A percentile compares a stretch with the other conserved stretches of the same genome.
Evolutionary conservation across 2,329 filamentous ascomycete species (phyloP).

Genomic region (Cryphonectria carpinicola): DNA sequence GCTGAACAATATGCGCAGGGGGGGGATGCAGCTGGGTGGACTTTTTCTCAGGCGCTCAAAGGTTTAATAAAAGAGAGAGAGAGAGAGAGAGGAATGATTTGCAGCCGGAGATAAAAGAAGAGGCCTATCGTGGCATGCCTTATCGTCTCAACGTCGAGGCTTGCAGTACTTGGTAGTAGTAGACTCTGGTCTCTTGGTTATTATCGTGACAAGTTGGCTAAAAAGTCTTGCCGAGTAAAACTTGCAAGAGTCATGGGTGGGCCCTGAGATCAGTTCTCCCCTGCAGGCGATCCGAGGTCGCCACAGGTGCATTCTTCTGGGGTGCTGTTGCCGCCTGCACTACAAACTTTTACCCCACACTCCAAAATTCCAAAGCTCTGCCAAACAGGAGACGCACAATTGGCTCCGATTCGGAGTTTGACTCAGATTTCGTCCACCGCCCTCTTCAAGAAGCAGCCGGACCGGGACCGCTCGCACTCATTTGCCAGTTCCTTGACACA

Average conservation of each 20-base stretch:
- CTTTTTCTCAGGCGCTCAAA: too few relatives aligned
- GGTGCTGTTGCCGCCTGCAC: neutral
- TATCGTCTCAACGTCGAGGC: neutral
- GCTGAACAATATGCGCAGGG: too few relatives aligned
- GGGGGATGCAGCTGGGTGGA: too few relatives aligned
- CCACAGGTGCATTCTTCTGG: constrained; percentile 3
- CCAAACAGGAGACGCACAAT: constrained; percentile 14
- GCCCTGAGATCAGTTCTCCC: neutral
- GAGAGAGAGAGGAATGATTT: neutral
- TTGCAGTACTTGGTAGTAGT: neutral
- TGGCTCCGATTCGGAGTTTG: constrained; percentile 15
- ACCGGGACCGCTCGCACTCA: neutral
- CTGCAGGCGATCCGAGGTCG: constrained; percentile 12
- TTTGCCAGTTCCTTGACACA: neutral
- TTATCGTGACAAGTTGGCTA: neutral
- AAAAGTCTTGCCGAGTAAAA: neutral
- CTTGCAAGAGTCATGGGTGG: neutral
- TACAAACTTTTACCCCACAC: constrained; percentile 17
- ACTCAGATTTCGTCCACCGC: constrained; percentile 5
- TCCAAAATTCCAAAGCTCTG: constrained; percentile 11
- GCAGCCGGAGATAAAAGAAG: neutral
- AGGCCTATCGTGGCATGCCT: neutral
- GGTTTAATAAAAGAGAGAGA: too few relatives aligned
- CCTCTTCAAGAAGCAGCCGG: neutral
- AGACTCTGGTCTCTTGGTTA: neutral